phyloP scores from a whole-genome alignment of 257 asterid genomes.

The Nicotiana benthamiana region DNA sequence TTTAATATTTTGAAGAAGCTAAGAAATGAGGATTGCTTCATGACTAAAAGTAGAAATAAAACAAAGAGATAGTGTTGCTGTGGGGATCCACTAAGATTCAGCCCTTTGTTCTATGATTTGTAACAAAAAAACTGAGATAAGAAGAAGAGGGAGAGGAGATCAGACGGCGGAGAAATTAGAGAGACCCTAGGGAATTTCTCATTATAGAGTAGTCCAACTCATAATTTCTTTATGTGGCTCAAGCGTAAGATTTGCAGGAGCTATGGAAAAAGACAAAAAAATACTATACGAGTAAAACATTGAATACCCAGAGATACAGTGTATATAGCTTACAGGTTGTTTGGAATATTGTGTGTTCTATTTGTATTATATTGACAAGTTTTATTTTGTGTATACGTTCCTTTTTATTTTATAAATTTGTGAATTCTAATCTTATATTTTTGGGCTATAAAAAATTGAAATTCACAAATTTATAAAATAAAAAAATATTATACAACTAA shows the following conservation, averaged over 20 bases:
- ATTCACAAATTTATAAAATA: too few relatives aligned
- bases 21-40: background rate
- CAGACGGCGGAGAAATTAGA: conserved; percentile 3
- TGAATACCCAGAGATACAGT: background rate
- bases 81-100: too few relatives aligned
- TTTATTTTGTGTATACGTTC: too few relatives aligned
- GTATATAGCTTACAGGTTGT: background rate
- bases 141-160: background rate
- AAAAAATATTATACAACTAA: too few relatives aligned
- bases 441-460: too few relatives aligned
- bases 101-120: too few relatives aligned
- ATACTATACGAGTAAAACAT: background rate
- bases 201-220: background rate
- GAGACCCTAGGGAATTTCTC: background rate
- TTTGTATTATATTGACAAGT: too few relatives aligned
- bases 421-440: too few relatives aligned
- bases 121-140: too few relatives aligned
- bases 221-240: background rate
- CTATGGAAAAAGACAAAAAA: background rate
- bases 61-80: background rate
- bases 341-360: too few relatives aligned
- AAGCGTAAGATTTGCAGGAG: conserved; percentile 1
- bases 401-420: too few relatives aligned
- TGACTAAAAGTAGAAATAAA: background rate
- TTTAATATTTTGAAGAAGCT: too few relatives aligned